Conservation (phyloP, 805 yeast genomes). For the Kazachstania taianensis region DNA sequence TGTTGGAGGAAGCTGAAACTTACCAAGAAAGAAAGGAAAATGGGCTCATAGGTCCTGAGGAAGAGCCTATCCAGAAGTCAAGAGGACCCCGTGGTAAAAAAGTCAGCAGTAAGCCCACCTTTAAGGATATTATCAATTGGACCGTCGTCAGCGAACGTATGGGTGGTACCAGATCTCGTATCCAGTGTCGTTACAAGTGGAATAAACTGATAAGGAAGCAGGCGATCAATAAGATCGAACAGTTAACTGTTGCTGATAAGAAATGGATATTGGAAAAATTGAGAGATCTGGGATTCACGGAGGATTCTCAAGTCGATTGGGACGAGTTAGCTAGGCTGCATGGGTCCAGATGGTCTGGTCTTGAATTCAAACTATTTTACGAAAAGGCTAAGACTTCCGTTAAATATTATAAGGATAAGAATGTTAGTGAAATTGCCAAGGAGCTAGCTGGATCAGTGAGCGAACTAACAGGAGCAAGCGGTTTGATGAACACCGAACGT, state of each 20-base stretch:
- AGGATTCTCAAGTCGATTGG: constrained; percentile 43
- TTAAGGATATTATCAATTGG: constrained; percentile 63
- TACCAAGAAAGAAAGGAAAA: constrained; percentile 12
- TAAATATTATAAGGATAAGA: constrained; percentile 37
- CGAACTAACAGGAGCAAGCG: no score
- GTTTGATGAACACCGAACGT: no score
- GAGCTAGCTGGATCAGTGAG: no score
- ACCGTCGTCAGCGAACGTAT: constrained; percentile 80
- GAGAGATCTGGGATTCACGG: constrained; percentile 34
- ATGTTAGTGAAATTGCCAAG: constrained; percentile 29
- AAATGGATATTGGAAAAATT: constrained; percentile 40
- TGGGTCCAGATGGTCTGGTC: constrained; percentile 42
- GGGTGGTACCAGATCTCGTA: constrained; percentile 82
- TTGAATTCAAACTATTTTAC: constrained; percentile 52
- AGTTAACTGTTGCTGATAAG: constrained; percentile 38
- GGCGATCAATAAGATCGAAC: constrained; percentile 34
- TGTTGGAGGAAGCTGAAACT: constrained; percentile 31
- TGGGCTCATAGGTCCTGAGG: constrained; percentile 11
- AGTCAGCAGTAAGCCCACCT: constrained; percentile 15
- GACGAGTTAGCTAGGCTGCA: constrained; percentile 40
- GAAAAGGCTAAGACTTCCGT: constrained; percentile 47
- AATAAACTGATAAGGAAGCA: constrained; percentile 64
- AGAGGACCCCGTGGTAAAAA: constrained; percentile 17
- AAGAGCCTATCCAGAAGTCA: constrained; percentile 11
- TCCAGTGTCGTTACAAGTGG: constrained; percentile 95